Evolutionary conservation across 2,329 filamentous ascomycete genomes (phyloP), one percentile per base, ranked within the genome.

Genomic region (Orbilia javanica): DNA sequence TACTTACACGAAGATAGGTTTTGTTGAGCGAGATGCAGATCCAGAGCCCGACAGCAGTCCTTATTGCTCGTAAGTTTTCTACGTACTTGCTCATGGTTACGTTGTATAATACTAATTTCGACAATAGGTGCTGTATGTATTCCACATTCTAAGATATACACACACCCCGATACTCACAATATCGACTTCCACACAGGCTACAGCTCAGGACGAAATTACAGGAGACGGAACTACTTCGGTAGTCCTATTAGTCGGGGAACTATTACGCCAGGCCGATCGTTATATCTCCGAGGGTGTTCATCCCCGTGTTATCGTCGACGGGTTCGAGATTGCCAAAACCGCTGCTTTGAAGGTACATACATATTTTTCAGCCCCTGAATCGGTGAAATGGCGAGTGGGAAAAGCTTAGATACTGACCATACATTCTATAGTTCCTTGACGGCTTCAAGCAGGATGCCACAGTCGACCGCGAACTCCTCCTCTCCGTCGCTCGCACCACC

Each of bases 161-260:
- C 60, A 80, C 7, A 44, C n/a, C n/a, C n/a, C 34, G 63, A 80
- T 77, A 22, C 27, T 57, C 42, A 66, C 52, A 60, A 80, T 2
- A 85, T 86, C 87, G 91, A 79, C 91, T 44, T 91, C 60, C 50
- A 52, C 50, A 22, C 18, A 79, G 82, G 96, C 96, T 73, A 99
- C 96, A 42, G 96, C 96, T 81, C 95, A 99, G 85, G 96, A 99
- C 85, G 96, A 99, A 83, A 99, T 99, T 82, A 97, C 93, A 82
- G 96, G 96, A 83, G 96, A 99, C 85, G 96, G 96, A 83, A 99
- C 96, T 82, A 99, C 96, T 48, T 97, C 94, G 55, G 95, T 97
- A 31, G 96, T 99, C 65, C 87, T 99, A 82, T 86, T 98, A 84
- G 94, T 99, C 64, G 96, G 96, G 84, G 96, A 99, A 87, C 90